These are phyloP conservation scores for Vaccinium macrocarpon DNA, from an alignment of 148 eudicot species.

Conservation along the genomic window DNA sequence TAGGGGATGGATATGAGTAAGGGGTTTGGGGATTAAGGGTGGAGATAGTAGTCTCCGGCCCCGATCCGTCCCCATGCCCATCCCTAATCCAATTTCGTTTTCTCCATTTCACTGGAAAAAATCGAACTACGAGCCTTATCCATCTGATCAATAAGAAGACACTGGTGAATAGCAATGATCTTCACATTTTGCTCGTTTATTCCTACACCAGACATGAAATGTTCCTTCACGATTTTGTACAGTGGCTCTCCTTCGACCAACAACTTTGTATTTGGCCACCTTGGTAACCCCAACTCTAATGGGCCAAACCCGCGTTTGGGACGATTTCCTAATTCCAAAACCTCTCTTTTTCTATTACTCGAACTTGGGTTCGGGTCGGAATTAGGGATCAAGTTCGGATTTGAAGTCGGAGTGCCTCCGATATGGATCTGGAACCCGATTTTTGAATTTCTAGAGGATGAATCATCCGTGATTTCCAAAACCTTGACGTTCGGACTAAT, in stretches of 20 bases:
- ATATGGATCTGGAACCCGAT: slow-evolving; percentile 35
- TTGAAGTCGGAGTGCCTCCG: no score
- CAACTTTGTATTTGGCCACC: slow-evolving; percentile 46
- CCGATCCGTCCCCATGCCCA: no score
- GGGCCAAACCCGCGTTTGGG: slow-evolving; percentile 7
- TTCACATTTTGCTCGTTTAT: slow-evolving; percentile 27
- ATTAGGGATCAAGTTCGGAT: no score
- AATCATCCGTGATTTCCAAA: not conserved
- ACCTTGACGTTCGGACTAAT: not conserved
- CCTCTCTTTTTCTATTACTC: slow-evolving; percentile 25
- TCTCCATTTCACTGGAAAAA: slow-evolving; percentile 38
- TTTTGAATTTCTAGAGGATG: not conserved
- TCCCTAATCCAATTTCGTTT: slow-evolving; percentile 23
- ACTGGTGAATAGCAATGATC: slow-evolving; percentile 43
- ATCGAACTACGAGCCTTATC: slow-evolving; percentile 34
- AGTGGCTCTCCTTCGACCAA: slow-evolving; percentile 31
- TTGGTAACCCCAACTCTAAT: slow-evolving; percentile 13
- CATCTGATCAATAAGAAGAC: slow-evolving; percentile 22
- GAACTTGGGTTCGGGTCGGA: slow-evolving; percentile 3
- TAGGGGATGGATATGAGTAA: no score
- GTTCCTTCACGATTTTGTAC: slow-evolving; percentile 17
- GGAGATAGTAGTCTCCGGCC: no score
- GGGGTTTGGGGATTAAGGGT: no score
- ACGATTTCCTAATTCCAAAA: slow-evolving; percentile 1
- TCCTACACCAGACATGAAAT: slow-evolving; percentile 36